A percentile compares a stretch with the other conserved stretches of the same genome.
Conservation (phyloP, 352 stramenopile species). For the Aphanomyces invadans region DNA sequence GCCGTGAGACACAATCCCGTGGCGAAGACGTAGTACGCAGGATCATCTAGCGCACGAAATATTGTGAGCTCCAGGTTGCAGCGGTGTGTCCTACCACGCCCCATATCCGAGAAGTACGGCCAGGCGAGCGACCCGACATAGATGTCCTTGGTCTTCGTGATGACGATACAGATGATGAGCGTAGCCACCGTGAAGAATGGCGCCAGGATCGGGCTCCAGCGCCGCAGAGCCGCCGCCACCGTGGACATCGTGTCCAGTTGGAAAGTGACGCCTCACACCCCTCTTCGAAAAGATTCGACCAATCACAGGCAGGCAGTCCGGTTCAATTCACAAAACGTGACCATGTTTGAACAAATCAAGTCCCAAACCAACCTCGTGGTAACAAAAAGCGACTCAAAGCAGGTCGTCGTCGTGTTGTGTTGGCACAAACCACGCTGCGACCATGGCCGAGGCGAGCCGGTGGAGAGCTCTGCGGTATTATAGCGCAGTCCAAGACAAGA, state of each 20-base stretch:
- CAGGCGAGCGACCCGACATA: constrained; percentile 46
- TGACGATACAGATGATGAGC: constrained; percentile 46
- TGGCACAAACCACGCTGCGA: background rate
- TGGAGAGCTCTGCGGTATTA: constrained; percentile 20
- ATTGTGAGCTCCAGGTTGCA: background rate
- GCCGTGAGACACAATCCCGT: constrained; percentile 41
- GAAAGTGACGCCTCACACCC: background rate
- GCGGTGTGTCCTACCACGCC: constrained; percentile 33
- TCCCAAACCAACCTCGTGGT: background rate
- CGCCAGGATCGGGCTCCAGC: constrained; percentile 28
- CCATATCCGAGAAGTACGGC: constrained; percentile 59
- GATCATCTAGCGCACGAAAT: constrained; percentile 33
- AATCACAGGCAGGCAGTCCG: background rate
- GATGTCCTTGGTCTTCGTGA: constrained; percentile 45
- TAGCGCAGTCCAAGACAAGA: background rate
- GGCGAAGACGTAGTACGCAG: constrained; percentile 54
- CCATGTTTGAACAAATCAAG: background rate
- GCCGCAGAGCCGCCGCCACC: background rate
- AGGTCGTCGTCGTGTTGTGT: background rate
- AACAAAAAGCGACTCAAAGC: background rate
- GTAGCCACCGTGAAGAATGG: constrained; percentile 38
- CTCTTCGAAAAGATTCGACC: background rate
- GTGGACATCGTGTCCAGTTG: background rate
- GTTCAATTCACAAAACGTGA: background rate
- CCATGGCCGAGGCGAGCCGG: background rate